These are phyloP conservation scores for Epichloe scottii DNA, from an alignment of 2,329 filamentous ascomycete species.

Conservation along the genomic window DNA sequence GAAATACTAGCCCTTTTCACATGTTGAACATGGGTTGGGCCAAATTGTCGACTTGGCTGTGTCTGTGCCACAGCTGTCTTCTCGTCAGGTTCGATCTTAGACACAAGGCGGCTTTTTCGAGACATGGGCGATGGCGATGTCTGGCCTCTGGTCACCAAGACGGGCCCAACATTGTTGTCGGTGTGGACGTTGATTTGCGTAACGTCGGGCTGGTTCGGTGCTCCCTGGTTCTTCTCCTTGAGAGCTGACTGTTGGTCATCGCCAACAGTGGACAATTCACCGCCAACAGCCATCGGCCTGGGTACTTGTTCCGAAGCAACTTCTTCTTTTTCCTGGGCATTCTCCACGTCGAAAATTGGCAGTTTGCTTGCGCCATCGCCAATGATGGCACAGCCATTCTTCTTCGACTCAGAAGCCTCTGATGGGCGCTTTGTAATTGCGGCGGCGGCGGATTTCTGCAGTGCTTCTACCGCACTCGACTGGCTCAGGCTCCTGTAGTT, in stretches of 20 bases:
- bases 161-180: constrained; percentile 1
- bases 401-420: background rate
- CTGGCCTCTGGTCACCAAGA: background rate
- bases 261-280: background rate
- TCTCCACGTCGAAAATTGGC: background rate
- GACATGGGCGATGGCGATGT: constrained; percentile 4
- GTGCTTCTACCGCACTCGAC: constrained; percentile 9
- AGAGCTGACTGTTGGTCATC: background rate
- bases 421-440: constrained; percentile 7
- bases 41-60: background rate
- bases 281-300: background rate
- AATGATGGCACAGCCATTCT: background rate
- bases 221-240: background rate
- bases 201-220: background rate
- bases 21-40: background rate
- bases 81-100: background rate
- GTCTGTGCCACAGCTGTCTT: background rate
- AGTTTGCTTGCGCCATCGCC: background rate
- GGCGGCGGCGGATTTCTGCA: constrained; percentile 17
- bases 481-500: background rate
- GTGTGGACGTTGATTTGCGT: background rate
- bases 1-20: background rate
- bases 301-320: background rate
- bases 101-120: background rate
- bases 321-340: background rate